Conservation (phyloP, 164 flowering plant species). For the Umbilicus rupestris region DNA sequence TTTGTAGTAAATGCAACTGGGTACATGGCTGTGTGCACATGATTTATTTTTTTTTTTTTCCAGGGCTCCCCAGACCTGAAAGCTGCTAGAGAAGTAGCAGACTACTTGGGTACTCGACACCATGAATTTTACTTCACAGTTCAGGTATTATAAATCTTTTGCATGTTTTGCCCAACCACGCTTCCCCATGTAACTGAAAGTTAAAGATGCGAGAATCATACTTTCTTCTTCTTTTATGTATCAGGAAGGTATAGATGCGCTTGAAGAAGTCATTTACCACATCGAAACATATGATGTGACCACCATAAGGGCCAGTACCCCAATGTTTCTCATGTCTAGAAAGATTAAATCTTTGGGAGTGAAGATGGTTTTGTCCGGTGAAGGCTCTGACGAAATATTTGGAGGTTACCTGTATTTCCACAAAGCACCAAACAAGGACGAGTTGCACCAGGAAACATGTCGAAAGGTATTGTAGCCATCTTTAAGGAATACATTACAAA, state of each 20-base stretch:
- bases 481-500: too few relatives aligned
- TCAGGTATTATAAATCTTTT: constrained; percentile 38
- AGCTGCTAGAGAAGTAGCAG: constrained; percentile 93
- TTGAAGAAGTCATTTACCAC: constrained; percentile 93
- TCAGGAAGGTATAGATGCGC: constrained; percentile 92
- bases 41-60: background rate
- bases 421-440: constrained; percentile 91
- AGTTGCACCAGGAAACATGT: constrained; percentile 81
- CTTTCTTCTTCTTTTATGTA: constrained; percentile 10
- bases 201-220: too few relatives aligned
- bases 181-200: too few relatives aligned
- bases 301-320: constrained; percentile 90
- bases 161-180: too few relatives aligned
- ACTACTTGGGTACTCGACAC: constrained; percentile 80
- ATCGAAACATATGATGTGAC: constrained; percentile 97
- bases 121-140: constrained; percentile 91
- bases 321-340: constrained; percentile 95
- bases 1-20: background rate
- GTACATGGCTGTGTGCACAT: too few relatives aligned
- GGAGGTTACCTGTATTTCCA: constrained; percentile 92
- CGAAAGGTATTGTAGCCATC: constrained; percentile 40
- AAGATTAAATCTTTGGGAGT: constrained; percentile 94
- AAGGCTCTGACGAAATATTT: constrained; percentile 92
- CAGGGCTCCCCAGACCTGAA: constrained; percentile 94
- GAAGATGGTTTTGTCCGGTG: constrained; percentile 94